Evolutionary conservation across 1,284 basidiomycete species (phyloP).

Genomic region (Leccinum solheimii): DNA sequence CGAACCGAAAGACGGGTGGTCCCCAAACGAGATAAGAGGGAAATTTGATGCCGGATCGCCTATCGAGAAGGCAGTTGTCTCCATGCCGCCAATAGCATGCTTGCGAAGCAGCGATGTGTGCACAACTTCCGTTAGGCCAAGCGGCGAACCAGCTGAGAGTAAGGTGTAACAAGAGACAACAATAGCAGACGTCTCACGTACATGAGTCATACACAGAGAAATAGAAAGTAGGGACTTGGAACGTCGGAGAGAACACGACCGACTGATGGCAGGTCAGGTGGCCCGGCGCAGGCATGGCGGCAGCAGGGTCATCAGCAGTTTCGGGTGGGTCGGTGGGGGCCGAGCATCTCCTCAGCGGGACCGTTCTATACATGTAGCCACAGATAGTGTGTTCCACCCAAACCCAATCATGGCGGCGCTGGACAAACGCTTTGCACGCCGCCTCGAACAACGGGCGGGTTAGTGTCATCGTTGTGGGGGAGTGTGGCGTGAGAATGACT

Average conservation of each 20-base stretch:
- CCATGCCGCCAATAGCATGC: constrained; percentile 44
- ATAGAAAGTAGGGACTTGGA: constrained; percentile 77
- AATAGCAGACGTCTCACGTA: constrained; percentile 41
- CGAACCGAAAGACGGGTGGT: constrained; percentile 72
- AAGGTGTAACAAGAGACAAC: constrained; percentile 16
- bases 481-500: constrained; percentile 52
- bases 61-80: constrained; percentile 54
- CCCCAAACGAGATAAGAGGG: constrained; percentile 78
- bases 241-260: constrained; percentile 71
- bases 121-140: constrained; percentile 56
- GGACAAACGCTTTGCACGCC: constrained; percentile 57
- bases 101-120: constrained; percentile 59
- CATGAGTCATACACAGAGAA: constrained; percentile 67
- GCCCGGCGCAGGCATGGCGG: constrained; percentile 18
- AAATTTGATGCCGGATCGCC: constrained; percentile 53
- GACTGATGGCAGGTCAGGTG: constrained; percentile 54
- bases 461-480: constrained; percentile 17
- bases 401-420: constrained; percentile 46
- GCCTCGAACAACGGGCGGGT: constrained; percentile 59
- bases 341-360: constrained; percentile 9
- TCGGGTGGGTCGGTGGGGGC: constrained; percentile 19
- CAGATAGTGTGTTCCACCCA: constrained; percentile 57
- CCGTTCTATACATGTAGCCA: constrained; percentile 51
- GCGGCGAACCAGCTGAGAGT: constrained; percentile 60
- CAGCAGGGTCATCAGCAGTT: constrained; percentile 35